A percentile compares a stretch with the other conserved stretches of the same genome.
Conservation (phyloP, 1,139 yeast genomes). For the Taphrina deformans region DNA sequence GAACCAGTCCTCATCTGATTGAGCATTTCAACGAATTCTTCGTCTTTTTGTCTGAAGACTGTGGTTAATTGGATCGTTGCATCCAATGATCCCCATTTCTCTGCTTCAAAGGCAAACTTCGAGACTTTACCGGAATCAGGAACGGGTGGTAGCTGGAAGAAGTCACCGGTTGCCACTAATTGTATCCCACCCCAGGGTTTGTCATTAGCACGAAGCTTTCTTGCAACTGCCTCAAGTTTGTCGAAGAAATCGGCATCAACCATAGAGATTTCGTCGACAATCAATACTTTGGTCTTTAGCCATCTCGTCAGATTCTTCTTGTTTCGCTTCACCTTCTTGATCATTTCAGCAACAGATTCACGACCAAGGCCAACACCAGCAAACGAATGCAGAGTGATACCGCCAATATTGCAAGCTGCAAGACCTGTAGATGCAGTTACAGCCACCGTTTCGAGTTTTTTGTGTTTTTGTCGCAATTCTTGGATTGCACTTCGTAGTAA, state of each 20-base stretch:
- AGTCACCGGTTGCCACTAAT: slow-evolving; percentile 80
- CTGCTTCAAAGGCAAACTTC: slow-evolving; percentile 74
- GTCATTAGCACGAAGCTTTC: slow-evolving; percentile 52
- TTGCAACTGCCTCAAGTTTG: slow-evolving; percentile 67
- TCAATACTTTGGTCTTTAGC: slow-evolving; percentile 61
- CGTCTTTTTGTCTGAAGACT: slow-evolving; percentile 91
- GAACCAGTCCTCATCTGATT: slow-evolving; percentile 81
- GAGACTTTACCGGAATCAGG: slow-evolving; percentile 47
- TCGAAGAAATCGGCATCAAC: slow-evolving; percentile 73
- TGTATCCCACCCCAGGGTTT: slow-evolving; percentile 89
- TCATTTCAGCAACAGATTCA: slow-evolving; percentile 50
- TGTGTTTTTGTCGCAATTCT: slow-evolving; percentile 53
- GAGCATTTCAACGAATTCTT: slow-evolving; percentile 75
- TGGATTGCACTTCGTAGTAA: slow-evolving; percentile 69
- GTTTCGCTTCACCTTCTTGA: slow-evolving; percentile 57
- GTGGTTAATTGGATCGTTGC: slow-evolving; percentile 68
- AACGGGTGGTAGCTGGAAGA: slow-evolving; percentile 89
- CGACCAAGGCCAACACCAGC: slow-evolving; percentile 81
- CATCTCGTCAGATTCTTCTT: slow-evolving; percentile 61
- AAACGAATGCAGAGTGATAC: slow-evolving; percentile 79
- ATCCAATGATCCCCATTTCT: slow-evolving; percentile 69
- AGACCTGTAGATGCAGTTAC: slow-evolving; percentile 91
- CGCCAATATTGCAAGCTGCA: slow-evolving; percentile 91
- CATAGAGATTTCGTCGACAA: slow-evolving; percentile 88
- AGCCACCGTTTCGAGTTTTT: slow-evolving; percentile 56